Conservation (phyloP, 179 eudicot genomes). For the Spinacia oleracea region DNA sequence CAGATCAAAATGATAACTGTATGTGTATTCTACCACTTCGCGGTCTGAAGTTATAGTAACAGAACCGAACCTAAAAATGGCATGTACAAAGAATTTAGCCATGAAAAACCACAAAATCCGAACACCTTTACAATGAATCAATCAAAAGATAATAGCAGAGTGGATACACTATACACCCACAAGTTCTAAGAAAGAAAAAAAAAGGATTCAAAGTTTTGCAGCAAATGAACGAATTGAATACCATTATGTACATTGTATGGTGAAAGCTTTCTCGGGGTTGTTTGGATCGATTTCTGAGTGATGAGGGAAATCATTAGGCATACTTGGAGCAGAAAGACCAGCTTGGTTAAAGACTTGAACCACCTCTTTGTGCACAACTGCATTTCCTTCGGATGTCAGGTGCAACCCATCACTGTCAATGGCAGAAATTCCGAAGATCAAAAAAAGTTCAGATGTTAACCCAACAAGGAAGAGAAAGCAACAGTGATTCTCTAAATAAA, state of each 20-base stretch:
- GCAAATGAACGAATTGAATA: not conserved
- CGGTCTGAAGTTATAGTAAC: not conserved
- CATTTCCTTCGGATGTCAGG: slow-evolving; percentile 80
- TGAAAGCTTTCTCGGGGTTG: slow-evolving; percentile 65
- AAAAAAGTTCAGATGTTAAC: not conserved
- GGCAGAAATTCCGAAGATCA: not conserved
- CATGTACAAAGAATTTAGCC: not conserved
- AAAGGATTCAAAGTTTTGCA: not conserved
- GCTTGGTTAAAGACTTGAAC: slow-evolving; percentile 50
- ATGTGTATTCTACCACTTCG: not conserved
- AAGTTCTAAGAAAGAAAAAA: too few species aligned
- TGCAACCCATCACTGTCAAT: slow-evolving; percentile 79
- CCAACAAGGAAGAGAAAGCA: not conserved
- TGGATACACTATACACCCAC: too few species aligned
- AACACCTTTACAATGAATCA: not conserved
- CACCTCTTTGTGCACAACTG: slow-evolving; percentile 67
- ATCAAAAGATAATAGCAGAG: not conserved
- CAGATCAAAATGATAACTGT: not conserved
- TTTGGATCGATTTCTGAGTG: slow-evolving; percentile 65
- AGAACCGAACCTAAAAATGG: not conserved
- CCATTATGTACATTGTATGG: slow-evolving; percentile 40
- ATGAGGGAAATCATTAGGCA: slow-evolving; percentile 86
- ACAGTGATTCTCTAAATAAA: too few species aligned
- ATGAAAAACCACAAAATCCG: not conserved
- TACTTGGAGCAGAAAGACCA: slow-evolving; percentile 51